phyloP scores from a whole-genome alignment of 2,329 filamentous ascomycete species.

The Colletotrichum aenigma region DNA sequence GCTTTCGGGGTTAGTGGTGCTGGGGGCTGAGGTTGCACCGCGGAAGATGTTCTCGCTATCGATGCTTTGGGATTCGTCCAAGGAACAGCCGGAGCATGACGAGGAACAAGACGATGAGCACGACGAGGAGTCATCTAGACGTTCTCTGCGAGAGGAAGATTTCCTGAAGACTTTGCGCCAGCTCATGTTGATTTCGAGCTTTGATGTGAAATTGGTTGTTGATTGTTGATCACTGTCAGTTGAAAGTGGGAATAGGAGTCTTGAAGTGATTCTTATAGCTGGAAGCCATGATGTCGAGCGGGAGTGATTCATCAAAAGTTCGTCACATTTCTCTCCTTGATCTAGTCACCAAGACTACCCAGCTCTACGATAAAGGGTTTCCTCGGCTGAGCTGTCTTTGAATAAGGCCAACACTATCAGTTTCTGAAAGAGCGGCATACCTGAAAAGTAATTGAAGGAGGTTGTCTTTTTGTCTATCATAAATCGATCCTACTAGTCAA shows the following conservation, averaged over 20 bases:
- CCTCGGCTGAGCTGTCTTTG: neutral
- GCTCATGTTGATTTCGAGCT: neutral
- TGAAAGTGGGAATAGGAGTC: too few relatives aligned
- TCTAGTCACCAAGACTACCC: neutral
- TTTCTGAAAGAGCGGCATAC: neutral
- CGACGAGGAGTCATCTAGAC: neutral
- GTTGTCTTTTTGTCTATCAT: neutral
- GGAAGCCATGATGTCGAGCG: neutral
- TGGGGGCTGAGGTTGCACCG: neutral
- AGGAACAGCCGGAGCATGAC: neutral
- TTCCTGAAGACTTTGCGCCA: neutral
- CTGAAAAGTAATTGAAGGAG: neutral
- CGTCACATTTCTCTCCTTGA: neutral
- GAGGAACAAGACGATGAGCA: neutral
- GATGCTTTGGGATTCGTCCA: neutral
- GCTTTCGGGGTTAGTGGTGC: accelerated
- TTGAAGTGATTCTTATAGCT: neutral
- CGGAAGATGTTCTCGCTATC: neutral
- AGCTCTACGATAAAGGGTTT: neutral
- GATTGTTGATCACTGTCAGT: neutral
- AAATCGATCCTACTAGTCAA: neutral
- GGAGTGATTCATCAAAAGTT: neutral
- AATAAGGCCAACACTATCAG: neutral
- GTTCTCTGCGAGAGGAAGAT: neutral
- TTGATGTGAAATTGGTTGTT: neutral